A percentile compares a stretch with the other conserved stretches of the same genome.
These are phyloP conservation scores for Picea engelmannii DNA, from an alignment of 83 land plant species.

Conservation along the genomic window DNA sequence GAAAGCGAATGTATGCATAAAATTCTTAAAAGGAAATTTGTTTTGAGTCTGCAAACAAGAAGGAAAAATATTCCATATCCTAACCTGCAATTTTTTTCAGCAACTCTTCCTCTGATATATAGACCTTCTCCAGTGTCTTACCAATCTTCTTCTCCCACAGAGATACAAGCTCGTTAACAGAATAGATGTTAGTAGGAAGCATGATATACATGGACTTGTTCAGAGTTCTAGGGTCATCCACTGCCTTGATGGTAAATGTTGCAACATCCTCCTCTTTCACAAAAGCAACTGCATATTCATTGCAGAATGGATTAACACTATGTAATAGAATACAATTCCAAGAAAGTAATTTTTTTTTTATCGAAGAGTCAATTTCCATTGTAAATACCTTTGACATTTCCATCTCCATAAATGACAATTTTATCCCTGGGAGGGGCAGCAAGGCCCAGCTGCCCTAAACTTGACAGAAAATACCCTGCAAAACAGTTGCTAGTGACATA, in stretches of 20 bases:
- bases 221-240: constrained; percentile 34
- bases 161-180: constrained; percentile 26
- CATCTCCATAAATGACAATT: constrained; percentile 39
- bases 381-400: constrained; percentile 36
- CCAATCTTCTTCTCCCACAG: constrained; percentile 41
- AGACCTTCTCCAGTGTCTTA: background rate
- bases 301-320: no score
- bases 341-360: no score
- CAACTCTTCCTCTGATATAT: constrained; percentile 10
- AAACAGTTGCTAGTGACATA: constrained; percentile 37
- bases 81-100: constrained; percentile 13
- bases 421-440: constrained; percentile 21
- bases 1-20: no score
- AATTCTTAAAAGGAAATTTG: no score
- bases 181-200: constrained; percentile 22
- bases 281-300: background rate
- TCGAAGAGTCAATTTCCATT: background rate
- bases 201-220: constrained; percentile 28
- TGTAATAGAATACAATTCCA: no score
- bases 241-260: constrained; percentile 23
- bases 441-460: constrained; percentile 46
- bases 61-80: background rate
- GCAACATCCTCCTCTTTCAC: constrained; percentile 35
- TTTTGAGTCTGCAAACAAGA: no score
- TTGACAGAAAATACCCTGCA: constrained; percentile 44